Base-by-base conservation (phyloP, 176 grass and related monocot genomes). In the Poa annua region DNA sequence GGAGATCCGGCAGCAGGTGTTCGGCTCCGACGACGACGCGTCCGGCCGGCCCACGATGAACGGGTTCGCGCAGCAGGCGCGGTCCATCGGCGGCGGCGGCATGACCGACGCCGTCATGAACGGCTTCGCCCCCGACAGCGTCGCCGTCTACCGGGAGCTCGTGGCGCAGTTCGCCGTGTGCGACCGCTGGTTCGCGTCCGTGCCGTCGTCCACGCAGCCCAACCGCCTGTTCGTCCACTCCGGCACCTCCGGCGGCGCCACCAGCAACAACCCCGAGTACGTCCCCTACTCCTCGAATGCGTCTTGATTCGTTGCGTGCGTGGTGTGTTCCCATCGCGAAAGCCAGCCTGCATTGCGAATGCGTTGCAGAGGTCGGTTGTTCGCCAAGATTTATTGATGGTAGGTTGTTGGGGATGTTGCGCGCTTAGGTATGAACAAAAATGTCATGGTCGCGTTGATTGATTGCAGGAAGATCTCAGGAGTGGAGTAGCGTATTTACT, bases 181-280 rank as follows among this genome's bases (percentile, higher is more conserved):
- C 71, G 96, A 99, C 85, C 76, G 96, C 0, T 99, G 96, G 96
- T 99, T 99, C 78, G 96, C 96, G 11, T 92, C 96, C 54, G 89
- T 96, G 22, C 96, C 96, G 1, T 66, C 96, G 32, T 99, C 96
- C 13, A 99, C 96, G 8, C 96, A 94, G 87, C 96, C 96, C 66
- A 99, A 99, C 83, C 87, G 96, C 1, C 71, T 96, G 36, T 99
- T 90, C 80, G 93, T 99, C 13, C 96, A 99, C 85, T 99, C 96
- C 55, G 91, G 72, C 36, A 93, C 96, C 0, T 98, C 96, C 54
- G 85, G 77, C 75, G 96, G 96, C 45, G 91, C 93, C 76, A 93
- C 83, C 91, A 95, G 93, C 85, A 95, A 98, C 86, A 76, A 91
- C 76, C 81, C 89, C 0, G 10, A 14, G 96, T 96, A 90, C 17